phyloP scores from a whole-genome alignment of 208 protist genomes.

The Acanthamoeba rhysodes region DNA sequence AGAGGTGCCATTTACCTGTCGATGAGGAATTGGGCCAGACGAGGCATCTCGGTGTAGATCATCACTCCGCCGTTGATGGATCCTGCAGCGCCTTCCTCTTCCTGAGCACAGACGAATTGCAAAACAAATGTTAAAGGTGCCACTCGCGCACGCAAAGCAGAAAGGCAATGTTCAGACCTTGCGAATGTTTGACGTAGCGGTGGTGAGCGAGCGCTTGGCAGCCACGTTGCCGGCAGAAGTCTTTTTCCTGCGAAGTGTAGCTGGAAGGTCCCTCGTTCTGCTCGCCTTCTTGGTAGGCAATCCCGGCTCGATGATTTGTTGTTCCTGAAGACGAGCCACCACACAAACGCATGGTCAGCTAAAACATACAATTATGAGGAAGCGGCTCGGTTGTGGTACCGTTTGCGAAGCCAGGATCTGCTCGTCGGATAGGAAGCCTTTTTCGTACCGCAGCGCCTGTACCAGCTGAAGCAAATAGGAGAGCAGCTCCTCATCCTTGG shows the following conservation, averaged over 20 bases:
- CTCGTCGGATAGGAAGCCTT: slow-evolving; percentile 47
- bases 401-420: slow-evolving; percentile 73
- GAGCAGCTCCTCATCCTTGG: slow-evolving; percentile 83
- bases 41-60: not conserved
- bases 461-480: slow-evolving; percentile 87
- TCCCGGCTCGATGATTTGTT: slow-evolving; percentile 6
- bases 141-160: not conserved
- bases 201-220: not conserved
- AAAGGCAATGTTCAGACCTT: not conserved
- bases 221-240: not conserved
- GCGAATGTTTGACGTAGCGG: not conserved
- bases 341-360: not conserved
- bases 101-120: not conserved
- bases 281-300: not conserved
- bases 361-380: too few relatives aligned
- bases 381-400: slow-evolving; percentile 33
- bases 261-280: not conserved
- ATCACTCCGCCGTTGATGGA: not conserved
- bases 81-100: not conserved
- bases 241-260: not conserved
- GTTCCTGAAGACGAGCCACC: not conserved
- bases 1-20: not conserved
- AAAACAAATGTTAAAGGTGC: not conserved
- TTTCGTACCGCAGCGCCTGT: slow-evolving; percentile 73
- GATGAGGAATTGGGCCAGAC: slow-evolving; percentile 39